These are phyloP conservation scores for Lecanicillium sp. DNA, from an alignment of 2,329 filamentous ascomycete species.

Conservation along the genomic window DNA sequence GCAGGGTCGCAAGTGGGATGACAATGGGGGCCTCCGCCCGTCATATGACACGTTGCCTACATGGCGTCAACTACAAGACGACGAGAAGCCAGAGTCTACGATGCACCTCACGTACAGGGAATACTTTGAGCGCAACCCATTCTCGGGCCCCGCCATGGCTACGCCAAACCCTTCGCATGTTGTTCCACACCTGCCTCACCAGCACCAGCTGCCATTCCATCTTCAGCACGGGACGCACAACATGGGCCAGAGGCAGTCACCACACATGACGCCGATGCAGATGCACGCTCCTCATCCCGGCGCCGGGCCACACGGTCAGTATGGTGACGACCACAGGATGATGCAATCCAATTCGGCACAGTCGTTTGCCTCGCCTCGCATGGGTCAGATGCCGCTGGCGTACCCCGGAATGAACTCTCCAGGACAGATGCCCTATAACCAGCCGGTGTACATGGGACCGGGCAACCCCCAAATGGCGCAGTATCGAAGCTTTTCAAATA, in stretches of 20 bases:
- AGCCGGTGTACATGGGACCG: slow-evolving; percentile 65
- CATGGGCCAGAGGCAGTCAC: slow-evolving; percentile 60
- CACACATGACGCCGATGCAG: slow-evolving; percentile 71
- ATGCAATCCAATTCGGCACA: slow-evolving; percentile 77
- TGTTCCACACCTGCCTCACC: slow-evolving; percentile 67
- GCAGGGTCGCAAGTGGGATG: slow-evolving; percentile 54
- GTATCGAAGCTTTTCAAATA: slow-evolving; percentile 64
- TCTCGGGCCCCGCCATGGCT: slow-evolving; percentile 49
- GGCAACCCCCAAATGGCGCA: slow-evolving; percentile 63
- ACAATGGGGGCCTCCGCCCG: slow-evolving; percentile 75
- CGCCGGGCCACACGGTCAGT: slow-evolving; percentile 56
- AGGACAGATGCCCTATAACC: slow-evolving; percentile 62
- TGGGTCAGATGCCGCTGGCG: slow-evolving; percentile 61
- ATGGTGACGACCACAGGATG: slow-evolving; percentile 78
- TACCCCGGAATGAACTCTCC: slow-evolving; percentile 65
- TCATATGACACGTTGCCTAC: slow-evolving; percentile 79
- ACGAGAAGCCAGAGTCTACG: slow-evolving; percentile 61
- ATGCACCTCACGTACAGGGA: slow-evolving; percentile 65
- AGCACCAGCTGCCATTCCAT: slow-evolving; percentile 77
- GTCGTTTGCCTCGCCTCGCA: slow-evolving; percentile 77
- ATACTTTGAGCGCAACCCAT: slow-evolving; percentile 65
- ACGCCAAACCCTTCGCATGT: slow-evolving; percentile 64
- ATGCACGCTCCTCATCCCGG: slow-evolving; percentile 67
- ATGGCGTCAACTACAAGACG: slow-evolving; percentile 67
- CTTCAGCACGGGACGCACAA: slow-evolving; percentile 67